Evolutionary conservation across 2,329 filamentous ascomycete genomes (phyloP).

Genomic region (Cadophora malorum): DNA sequence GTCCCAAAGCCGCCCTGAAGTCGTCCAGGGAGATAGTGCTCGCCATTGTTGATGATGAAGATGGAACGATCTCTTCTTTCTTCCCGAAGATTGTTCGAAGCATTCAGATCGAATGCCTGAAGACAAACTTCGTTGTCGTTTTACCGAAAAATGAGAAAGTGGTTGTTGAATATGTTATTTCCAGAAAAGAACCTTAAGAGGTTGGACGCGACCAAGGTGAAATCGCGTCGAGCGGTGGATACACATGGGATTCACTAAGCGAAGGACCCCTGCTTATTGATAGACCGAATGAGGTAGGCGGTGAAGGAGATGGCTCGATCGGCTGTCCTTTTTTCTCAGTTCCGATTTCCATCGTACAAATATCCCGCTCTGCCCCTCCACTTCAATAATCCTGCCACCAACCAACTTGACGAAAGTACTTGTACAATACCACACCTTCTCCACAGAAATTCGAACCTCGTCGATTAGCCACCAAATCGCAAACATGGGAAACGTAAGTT

Average conservation of each 20-base stretch:
- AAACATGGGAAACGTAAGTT: conserved; percentile 42
- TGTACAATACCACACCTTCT: not conserved
- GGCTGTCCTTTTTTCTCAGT: conserved; percentile 13
- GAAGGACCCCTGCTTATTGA: conserved; percentile 14
- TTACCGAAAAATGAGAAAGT: conserved; percentile 23
- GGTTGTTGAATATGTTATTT: conserved; percentile 29
- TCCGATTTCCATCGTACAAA: conserved; percentile 18
- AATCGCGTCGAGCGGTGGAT: conserved; percentile 6
- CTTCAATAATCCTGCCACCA: conserved; percentile 1
- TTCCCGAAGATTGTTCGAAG: conserved; percentile 33
- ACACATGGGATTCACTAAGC: not conserved
- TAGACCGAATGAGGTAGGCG: conserved; percentile 2
- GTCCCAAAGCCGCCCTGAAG: conserved; percentile 41
- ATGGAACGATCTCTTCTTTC: conserved; percentile 22
- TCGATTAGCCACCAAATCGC: conserved; percentile 14
- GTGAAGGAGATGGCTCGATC: conserved; percentile 3
- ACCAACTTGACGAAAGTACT: not conserved
- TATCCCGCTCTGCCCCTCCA: conserved; percentile 22
- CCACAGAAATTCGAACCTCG: not conserved
- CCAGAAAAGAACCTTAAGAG: not conserved
- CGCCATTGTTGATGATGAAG: conserved; percentile 35
- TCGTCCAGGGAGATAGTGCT: conserved; percentile 37
- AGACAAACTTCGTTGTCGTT: conserved; percentile 20
- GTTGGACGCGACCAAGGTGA: conserved; percentile 2
- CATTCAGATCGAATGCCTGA: conserved; percentile 22